Evolutionary conservation across 2,329 filamentous ascomycete species (phyloP).

Genomic region (Huntiella bhutanensis): DNA sequence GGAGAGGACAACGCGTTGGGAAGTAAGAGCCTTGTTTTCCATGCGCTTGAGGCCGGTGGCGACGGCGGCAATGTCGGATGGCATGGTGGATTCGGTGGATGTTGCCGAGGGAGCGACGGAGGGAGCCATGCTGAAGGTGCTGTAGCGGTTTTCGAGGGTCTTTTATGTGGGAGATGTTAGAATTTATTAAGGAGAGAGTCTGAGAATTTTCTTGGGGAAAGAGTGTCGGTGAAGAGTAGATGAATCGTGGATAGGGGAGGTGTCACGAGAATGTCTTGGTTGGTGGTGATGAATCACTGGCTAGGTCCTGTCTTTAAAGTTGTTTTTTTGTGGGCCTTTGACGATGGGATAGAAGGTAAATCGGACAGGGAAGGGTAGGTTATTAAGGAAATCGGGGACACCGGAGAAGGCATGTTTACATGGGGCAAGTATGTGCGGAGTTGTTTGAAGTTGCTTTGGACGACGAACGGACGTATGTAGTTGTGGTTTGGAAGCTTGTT

Average conservation of each 20-base stretch:
- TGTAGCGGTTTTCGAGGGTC: slow-evolving; percentile 36
- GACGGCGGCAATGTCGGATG: slow-evolving; percentile 47
- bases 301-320: not conserved
- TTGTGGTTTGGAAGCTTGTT: no score
- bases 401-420: no score
- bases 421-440: no score
- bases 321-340: no score
- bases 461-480: no score
- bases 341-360: no score
- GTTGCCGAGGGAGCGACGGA: slow-evolving; percentile 39
- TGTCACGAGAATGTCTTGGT: not conserved
- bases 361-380: no score
- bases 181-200: slow-evolving; percentile 7
- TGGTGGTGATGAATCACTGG: not conserved
- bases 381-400: no score
- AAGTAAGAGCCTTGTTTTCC: slow-evolving; percentile 68
- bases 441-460: no score
- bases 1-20: slow-evolving; percentile 62
- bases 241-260: not conserved
- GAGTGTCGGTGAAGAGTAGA: not conserved
- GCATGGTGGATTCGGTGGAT: slow-evolving; percentile 30
- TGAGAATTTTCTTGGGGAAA: slow-evolving; percentile 6
- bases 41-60: slow-evolving; percentile 67
- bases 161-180: slow-evolving; percentile 19
- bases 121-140: slow-evolving; percentile 39